Conservation (phyloP, 345 rosid species). For the Hevea brasiliensis region DNA sequence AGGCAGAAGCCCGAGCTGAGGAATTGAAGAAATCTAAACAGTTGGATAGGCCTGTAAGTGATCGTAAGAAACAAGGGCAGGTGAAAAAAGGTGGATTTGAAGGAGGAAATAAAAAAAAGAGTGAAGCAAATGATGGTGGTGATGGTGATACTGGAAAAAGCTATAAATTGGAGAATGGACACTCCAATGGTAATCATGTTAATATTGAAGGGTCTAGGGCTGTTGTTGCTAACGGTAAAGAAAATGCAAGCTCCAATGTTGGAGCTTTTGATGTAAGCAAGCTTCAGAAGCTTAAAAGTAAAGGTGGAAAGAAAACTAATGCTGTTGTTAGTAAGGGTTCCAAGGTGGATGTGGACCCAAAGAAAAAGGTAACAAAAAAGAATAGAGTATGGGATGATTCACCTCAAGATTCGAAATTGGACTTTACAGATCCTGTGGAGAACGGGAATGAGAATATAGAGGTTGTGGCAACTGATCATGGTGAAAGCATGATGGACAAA, state of each 20-base stretch:
- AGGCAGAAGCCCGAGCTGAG: conserved; percentile 90
- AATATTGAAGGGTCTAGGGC: conserved; percentile 44
- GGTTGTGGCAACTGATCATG: conserved; percentile 74
- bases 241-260: conserved; percentile 61
- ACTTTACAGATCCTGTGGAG: conserved; percentile 71
- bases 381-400: conserved; percentile 95
- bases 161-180: conserved; percentile 59
- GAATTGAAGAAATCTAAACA: conserved; percentile 76
- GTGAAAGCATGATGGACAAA: conserved; percentile 98
- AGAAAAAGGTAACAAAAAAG: conserved; percentile 75
- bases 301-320: conserved; percentile 88
- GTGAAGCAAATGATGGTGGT: conserved; percentile 49
- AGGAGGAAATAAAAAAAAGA: conserved; percentile 54
- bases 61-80: conserved; percentile 63
- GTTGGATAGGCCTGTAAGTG: conserved; percentile 48
- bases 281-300: conserved; percentile 81
- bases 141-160: conserved; percentile 52
- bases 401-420: conserved; percentile 70
- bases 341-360: conserved; percentile 53
- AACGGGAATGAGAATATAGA: conserved; percentile 54
- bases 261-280: conserved; percentile 86
- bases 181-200: conserved; percentile 48
- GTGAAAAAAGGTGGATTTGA: conserved; percentile 52
- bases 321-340: conserved; percentile 69
- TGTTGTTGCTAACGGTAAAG: conserved; percentile 71